Base-by-base conservation (phyloP, 202 grass and related monocot genomes). In the Schoenoplectus triqueter region DNA sequence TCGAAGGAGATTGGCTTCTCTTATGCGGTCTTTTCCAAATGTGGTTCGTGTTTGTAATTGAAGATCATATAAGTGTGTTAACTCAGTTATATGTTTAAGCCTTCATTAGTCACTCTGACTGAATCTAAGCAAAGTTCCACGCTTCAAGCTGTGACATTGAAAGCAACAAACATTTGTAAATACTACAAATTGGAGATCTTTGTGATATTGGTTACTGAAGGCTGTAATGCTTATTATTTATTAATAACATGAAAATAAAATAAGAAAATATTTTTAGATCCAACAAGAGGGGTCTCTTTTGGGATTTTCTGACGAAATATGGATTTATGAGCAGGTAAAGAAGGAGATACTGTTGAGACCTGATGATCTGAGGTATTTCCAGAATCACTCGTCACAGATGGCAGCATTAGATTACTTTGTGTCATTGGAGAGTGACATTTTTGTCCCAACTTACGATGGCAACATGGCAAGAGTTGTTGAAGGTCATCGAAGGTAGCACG, bases 391-490 rank as follows among this genome's bases (percentile, higher is more conserved):
- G 5, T 94, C 93, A 11, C 96, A 99, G 84, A 99, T 99, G 96
- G 93, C 96, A 9, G 96, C 96, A 14, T 86, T 99, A 78, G 96
- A 99, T 88, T 99, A 99, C 70, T 86, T 99, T 42, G 93, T 99
- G 60, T 99, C 96, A 40, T 84, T 99, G 80, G 89, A 94, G 77
- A 96, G 96, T 74, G 93, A 99, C 78, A 91, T 99, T 56, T 99
- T 99, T 86, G 89, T 99, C 84, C 96, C 96, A 9, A 96, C 93
- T 31, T 96, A 99, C 54, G 96, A 96, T 70, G 96, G 96, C 13
- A 98, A 98, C 87, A 98, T 98, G 96, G 96, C 96, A 47, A 93
- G 91, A 90, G 93, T 99, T 21, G 93, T 96, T 6, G 97, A 99
- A 87, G 97, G 97, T 73, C 97, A 99, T 92, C 88, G 97, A 64